Evolutionary conservation across 768 basidiomycete species (phyloP).

Genomic region (Serpula lacrymans): DNA sequence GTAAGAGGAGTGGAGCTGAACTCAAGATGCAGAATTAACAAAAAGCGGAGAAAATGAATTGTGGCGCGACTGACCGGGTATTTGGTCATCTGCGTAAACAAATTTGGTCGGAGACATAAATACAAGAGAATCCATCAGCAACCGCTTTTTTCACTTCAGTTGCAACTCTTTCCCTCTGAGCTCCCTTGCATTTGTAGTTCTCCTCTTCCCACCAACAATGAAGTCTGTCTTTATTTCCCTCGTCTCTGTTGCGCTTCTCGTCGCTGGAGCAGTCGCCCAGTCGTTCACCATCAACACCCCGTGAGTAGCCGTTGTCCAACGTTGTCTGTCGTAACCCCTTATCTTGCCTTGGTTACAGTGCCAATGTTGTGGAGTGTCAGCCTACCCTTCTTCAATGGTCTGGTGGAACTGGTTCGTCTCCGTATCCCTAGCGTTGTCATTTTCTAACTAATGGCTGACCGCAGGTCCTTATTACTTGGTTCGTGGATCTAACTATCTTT

Average conservation of each 20-base stretch:
- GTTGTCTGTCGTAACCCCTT: neutral
- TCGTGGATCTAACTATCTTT: slow-evolving; percentile 24
- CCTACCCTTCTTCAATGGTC: slow-evolving; percentile 52
- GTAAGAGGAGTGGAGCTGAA: neutral
- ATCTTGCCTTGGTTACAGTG: slow-evolving; percentile 28
- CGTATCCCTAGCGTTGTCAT: neutral
- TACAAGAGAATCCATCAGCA: slow-evolving; percentile 11
- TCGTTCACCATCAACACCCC: slow-evolving; percentile 63
- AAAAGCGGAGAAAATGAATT: slow-evolving; percentile 13
- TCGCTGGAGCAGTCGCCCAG: slow-evolving; percentile 43
- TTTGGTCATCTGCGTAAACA: slow-evolving; percentile 2
- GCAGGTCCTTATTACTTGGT: slow-evolving; percentile 67
- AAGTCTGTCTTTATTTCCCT: slow-evolving; percentile 38
- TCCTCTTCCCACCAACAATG: slow-evolving; percentile 40
- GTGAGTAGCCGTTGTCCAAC: slow-evolving; percentile 39
- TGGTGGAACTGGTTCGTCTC: slow-evolving; percentile 48
- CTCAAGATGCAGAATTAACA: neutral
- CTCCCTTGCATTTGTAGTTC: slow-evolving; percentile 16
- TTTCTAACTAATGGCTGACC: neutral
- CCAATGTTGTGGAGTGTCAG: slow-evolving; percentile 51
- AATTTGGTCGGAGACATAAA: slow-evolving; percentile 34
- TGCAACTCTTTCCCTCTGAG: slow-evolving; percentile 22
- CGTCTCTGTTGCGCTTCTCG: slow-evolving; percentile 38
- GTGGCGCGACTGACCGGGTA: slow-evolving; percentile 2
- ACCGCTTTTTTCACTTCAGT: slow-evolving; percentile 18